Evolutionary conservation across 176 grass and related monocot genomes (phyloP).

Genomic region (Echinochloa phyllopogon): DNA sequence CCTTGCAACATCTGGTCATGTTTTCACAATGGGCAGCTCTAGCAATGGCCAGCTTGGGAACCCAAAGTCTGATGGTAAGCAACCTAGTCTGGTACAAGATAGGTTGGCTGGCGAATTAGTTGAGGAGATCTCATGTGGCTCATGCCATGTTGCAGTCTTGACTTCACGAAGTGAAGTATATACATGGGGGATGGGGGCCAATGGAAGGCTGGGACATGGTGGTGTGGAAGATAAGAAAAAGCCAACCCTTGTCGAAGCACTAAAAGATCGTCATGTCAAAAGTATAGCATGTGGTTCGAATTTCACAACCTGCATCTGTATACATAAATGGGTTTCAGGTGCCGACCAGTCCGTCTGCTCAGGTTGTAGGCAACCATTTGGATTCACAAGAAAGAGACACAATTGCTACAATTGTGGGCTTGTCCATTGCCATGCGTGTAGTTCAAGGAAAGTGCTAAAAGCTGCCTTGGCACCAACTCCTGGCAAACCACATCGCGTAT

Average conservation of each 20-base stretch:
- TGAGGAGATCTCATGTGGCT: conserved; percentile 82
- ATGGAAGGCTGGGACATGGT: conserved; percentile 88
- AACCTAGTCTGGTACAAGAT: conserved; percentile 67
- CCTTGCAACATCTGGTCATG: conserved; percentile 78
- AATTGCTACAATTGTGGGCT: conserved; percentile 70
- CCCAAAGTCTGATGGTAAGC: conserved; percentile 66
- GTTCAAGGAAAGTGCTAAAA: conserved; percentile 86
- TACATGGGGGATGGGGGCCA: conserved; percentile 92
- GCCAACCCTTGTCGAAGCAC: conserved; percentile 70
- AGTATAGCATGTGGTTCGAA: conserved; percentile 93
- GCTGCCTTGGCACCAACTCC: conserved; percentile 85
- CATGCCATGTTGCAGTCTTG: conserved; percentile 61
- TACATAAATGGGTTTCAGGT: conserved; percentile 95
- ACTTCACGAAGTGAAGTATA: conserved; percentile 91
- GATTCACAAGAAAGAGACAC: conserved; percentile 93
- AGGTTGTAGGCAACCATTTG: conserved; percentile 89
- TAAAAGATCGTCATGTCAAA: conserved; percentile 89
- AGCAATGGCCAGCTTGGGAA: conserved; percentile 82
- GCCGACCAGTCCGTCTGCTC: conserved; percentile 86
- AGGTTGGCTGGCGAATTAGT: conserved; percentile 61
- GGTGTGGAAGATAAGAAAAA: conserved; percentile 73
- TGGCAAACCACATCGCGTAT: conserved; percentile 91
- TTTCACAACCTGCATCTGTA: conserved; percentile 95
- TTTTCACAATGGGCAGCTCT: conserved; percentile 87
- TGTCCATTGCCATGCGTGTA: conserved; percentile 95